These are phyloP conservation scores for Lecanosticta acicola DNA, from an alignment of 2,329 filamentous ascomycete species.

Conservation along the genomic window DNA sequence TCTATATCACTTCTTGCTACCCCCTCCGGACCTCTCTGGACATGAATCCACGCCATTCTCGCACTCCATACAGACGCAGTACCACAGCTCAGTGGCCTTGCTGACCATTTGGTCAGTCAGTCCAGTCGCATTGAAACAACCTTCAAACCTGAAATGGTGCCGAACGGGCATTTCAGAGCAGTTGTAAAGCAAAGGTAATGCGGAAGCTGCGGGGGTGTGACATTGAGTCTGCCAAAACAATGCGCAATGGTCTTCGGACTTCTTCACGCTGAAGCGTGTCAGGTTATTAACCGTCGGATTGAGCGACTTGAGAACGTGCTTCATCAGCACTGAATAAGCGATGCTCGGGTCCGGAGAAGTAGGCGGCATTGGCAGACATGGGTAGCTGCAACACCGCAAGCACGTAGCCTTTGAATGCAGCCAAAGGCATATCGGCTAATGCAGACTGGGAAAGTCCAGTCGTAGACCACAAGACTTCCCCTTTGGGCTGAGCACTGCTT, in stretches of 20 bases:
- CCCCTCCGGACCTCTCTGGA: no score
- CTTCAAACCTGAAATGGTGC: no score
- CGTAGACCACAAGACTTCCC: not conserved
- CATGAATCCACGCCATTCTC: no score
- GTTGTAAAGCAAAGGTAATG: conserved; percentile 9
- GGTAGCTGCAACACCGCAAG: not conserved
- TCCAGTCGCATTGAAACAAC: no score
- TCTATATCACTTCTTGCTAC: no score
- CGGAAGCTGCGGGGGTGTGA: not conserved
- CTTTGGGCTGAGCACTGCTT: not conserved
- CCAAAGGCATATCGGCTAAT: not conserved
- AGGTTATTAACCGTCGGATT: not conserved
- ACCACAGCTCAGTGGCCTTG: no score
- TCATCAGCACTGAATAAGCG: conserved; percentile 2
- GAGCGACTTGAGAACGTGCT: not conserved
- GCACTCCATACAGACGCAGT: no score
- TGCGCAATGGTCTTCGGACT: not conserved
- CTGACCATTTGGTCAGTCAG: no score
- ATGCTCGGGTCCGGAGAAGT: not conserved
- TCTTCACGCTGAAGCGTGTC: no score
- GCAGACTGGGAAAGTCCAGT: not conserved
- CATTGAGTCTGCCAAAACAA: not conserved
- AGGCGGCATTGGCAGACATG: not conserved
- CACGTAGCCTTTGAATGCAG: no score
- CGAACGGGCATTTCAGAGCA: conserved; percentile 11